These are phyloP conservation scores for Erythrophleum ivorense DNA, from an alignment of 331 rosid genomes.

Conservation along the genomic window DNA sequence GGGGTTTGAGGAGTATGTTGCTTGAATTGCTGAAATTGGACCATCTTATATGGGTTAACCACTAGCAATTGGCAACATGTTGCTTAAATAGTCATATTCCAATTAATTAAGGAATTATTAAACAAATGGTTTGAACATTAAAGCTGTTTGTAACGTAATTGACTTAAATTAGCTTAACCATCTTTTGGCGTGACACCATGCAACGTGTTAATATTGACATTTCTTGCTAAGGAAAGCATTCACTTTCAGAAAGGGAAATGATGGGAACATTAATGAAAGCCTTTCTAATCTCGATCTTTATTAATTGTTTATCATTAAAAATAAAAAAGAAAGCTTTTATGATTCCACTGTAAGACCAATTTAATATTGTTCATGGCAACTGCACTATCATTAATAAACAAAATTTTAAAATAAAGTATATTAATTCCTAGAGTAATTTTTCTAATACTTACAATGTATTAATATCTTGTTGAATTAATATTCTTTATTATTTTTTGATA, in stretches of 20 bases:
- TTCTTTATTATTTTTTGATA: no score
- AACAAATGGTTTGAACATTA: neutral
- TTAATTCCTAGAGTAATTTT: no score
- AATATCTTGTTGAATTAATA: no score
- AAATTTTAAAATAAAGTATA: no score
- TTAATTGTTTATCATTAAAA: no score
- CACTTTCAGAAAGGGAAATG: slow-evolving; percentile 2
- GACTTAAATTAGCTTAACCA: slow-evolving; percentile 38
- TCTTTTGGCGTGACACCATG: slow-evolving; percentile 17
- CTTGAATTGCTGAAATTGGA: slow-evolving; percentile 37
- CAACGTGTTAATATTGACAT: slow-evolving; percentile 44
- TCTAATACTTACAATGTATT: no score
- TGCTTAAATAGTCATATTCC: slow-evolving; percentile 20
- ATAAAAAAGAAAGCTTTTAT: no score
- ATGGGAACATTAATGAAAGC: neutral
- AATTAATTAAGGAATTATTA: neutral
- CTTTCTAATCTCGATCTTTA: neutral
- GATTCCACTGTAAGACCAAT: no score
- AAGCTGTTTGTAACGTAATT: slow-evolving; percentile 35
- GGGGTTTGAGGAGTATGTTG: slow-evolving; percentile 25
- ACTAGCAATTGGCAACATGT: slow-evolving; percentile 30
- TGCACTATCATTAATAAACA: no score
- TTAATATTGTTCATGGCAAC: no score
- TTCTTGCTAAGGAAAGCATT: slow-evolving; percentile 16
- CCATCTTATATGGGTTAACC: neutral